Evolutionary conservation across 441 rosid genomes (phyloP).

Genomic region (Brassica hybrid): DNA sequence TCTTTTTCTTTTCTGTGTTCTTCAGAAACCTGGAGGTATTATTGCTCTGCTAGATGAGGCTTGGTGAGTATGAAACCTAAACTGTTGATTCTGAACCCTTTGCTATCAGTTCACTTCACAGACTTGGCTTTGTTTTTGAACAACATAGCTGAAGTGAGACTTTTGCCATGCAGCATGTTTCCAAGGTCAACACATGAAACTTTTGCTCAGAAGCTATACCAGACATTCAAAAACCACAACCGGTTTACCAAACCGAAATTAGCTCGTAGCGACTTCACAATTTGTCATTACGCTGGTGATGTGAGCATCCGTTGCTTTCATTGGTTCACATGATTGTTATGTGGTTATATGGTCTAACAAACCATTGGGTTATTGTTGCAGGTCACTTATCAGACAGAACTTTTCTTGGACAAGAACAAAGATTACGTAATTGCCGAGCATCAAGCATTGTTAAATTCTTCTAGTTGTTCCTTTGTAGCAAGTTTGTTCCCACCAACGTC

Average conservation of each 20-base stretch:
- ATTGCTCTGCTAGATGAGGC: conserved; percentile 99
- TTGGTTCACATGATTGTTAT: neutral
- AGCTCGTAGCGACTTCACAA: conserved; percentile 93
- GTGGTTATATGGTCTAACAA: neutral
- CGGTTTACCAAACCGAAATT: conserved; percentile 48
- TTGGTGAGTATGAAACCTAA: conserved; percentile 64
- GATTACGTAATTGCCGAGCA: neutral
- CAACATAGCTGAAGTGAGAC: conserved; percentile 38
- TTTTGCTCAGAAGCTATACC: conserved; percentile 94
- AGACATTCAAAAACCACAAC: neutral
- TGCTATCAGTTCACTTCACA: conserved; percentile 21
- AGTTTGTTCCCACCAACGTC: neutral
- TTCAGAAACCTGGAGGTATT: conserved; percentile 96
- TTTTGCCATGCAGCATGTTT: conserved; percentile 77
- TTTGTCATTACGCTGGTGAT: conserved; percentile 98
- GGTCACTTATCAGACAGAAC: conserved; percentile 3
- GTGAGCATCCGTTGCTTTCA: conserved; percentile 66
- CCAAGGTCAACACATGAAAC: conserved; percentile 99
- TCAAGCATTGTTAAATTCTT: neutral
- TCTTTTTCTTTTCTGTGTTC: neutral
- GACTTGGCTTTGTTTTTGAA: conserved; percentile 27
- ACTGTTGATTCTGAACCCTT: too few species aligned
- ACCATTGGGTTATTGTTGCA: neutral
- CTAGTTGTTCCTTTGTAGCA: conserved; percentile 3
- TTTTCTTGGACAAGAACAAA: conserved; percentile 5